These are phyloP conservation scores for Priceomyces haplophilus DNA, from an alignment of 805 yeast genomes.

Conservation along the genomic window DNA sequence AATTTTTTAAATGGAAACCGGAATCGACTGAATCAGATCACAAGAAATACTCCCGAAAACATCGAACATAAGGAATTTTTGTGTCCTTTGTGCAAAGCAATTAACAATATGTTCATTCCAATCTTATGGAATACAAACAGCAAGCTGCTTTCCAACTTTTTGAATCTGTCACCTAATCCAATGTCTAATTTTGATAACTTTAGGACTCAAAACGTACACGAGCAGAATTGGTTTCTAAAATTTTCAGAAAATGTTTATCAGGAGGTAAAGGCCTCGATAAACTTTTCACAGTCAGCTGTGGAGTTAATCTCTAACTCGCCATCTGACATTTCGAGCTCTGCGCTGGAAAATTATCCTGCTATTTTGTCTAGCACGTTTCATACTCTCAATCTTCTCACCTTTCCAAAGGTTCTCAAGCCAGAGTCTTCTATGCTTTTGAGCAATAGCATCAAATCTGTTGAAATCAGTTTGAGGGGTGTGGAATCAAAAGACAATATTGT, in stretches of 20 bases:
- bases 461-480: constrained; percentile 60
- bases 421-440: constrained; percentile 42
- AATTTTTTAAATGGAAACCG: constrained; percentile 58
- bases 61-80: constrained; percentile 67
- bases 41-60: constrained; percentile 79
- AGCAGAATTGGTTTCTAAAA: constrained; percentile 23
- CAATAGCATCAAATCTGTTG: constrained; percentile 61
- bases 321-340: constrained; percentile 8
- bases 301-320: constrained; percentile 26
- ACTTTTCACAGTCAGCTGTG: constrained; percentile 23
- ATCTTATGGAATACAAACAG: constrained; percentile 56
- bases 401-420: constrained; percentile 36
- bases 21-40: constrained; percentile 63
- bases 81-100: constrained; percentile 88
- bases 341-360: constrained; percentile 25
- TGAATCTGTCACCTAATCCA: constrained; percentile 10
- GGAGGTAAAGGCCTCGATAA: constrained; percentile 23
- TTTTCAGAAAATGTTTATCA: constrained; percentile 18
- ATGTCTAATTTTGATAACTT: constrained; percentile 15
- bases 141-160: constrained; percentile 22
- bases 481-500: constrained; percentile 42
- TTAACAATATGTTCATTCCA: constrained; percentile 83
- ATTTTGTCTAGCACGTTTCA: constrained; percentile 35
- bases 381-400: constrained; percentile 31
- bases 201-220: constrained; percentile 11